A percentile compares a stretch with the other conserved stretches of the same genome.
phyloP scores from a whole-genome alignment of 495 filamentous ascomycete genomes.

The Patellaria atrata region DNA sequence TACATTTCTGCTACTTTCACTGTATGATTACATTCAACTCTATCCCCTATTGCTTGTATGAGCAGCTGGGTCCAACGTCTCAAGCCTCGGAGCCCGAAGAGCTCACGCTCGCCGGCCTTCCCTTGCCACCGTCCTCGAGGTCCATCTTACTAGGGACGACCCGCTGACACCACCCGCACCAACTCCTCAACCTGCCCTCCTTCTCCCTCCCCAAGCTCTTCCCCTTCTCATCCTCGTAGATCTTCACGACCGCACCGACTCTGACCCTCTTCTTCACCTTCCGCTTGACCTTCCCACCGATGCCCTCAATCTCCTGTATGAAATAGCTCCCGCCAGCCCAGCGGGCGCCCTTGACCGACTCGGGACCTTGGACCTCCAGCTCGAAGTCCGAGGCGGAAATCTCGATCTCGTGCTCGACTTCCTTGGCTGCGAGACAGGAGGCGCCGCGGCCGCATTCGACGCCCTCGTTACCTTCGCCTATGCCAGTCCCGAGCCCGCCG shows the following conservation, averaged over 20 bases:
- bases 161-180: conserved; percentile 51
- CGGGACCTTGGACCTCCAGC: conserved; percentile 4
- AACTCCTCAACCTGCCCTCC: conserved; percentile 42
- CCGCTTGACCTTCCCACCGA: conserved; percentile 72
- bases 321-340: conserved; percentile 51
- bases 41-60: no score
- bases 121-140: conserved; percentile 10
- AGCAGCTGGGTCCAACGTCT: no score
- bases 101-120: no score
- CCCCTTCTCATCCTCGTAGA: conserved; percentile 66
- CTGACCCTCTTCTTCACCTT: conserved; percentile 60
- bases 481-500: conserved; percentile 70
- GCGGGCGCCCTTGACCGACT: background rate
- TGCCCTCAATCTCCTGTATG: conserved; percentile 72
- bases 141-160: conserved; percentile 38
- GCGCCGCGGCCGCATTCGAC: conserved; percentile 65
- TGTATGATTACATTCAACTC: no score
- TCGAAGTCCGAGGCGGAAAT: conserved; percentile 8
- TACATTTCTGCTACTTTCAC: background rate
- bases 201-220: conserved; percentile 41
- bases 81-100: no score
- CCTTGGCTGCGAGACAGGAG: conserved; percentile 52
- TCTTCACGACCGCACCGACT: conserved; percentile 67
- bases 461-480: conserved; percentile 75
- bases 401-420: conserved; percentile 68